Evolutionary conservation across 305 asterid species (phyloP).

Genomic region (Coffea humblotiana): DNA sequence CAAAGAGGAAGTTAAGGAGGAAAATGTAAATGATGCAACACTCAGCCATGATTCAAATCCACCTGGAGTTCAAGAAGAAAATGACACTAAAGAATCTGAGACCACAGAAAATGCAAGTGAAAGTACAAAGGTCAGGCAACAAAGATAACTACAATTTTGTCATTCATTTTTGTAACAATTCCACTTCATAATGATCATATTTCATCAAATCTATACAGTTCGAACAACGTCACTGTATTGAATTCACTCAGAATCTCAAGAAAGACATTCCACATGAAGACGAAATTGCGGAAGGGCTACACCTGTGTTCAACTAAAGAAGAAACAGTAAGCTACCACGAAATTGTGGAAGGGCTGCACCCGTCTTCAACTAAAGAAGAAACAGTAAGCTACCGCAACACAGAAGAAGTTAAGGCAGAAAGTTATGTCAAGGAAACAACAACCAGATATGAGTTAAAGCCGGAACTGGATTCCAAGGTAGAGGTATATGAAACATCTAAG

Average conservation of each 20-base stretch:
- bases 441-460: conserved; percentile 1
- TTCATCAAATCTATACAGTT: background rate
- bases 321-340: background rate
- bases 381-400: conserved; percentile 24
- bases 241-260: background rate
- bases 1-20: background rate
- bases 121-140: background rate
- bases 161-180: background rate
- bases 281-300: background rate
- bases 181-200: conserved; percentile 12
- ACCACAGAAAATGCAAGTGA: background rate
- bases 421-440: conserved; percentile 29
- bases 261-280: background rate
- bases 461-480: background rate
- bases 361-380: conserved; percentile 19
- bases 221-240: background rate
- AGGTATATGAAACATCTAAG: background rate
- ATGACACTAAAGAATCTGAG: background rate
- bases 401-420: conserved; percentile 26
- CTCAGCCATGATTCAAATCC: background rate
- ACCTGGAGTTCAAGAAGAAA: too few species aligned
- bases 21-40: conserved; percentile 24
- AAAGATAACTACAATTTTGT: background rate
- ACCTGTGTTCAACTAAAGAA: background rate
- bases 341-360: conserved; percentile 5